Percentiles rank a stretch among this genome's conserved stretches.
These are phyloP conservation scores for Talaromyces sp. DNA, from an alignment of 2,329 filamentous ascomycete species.

Conservation along the genomic window DNA sequence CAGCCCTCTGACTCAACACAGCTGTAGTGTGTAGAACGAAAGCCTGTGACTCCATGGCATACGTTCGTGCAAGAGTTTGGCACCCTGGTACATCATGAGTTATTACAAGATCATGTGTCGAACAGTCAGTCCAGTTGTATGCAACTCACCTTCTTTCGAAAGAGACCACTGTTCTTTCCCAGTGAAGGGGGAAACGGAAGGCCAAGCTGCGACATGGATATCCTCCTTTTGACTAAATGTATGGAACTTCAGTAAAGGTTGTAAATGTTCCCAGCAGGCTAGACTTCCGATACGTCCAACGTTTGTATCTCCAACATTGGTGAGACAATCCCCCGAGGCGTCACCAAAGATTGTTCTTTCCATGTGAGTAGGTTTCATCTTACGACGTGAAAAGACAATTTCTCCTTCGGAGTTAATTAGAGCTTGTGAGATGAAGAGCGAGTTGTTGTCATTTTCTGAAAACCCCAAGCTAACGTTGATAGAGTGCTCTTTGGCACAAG, in stretches of 20 bases:
- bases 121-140: no score
- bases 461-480: constrained; percentile 12
- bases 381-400: constrained; percentile 28
- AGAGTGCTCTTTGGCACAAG: constrained; percentile 1
- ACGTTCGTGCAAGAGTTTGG: neutral
- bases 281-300: constrained; percentile 49
- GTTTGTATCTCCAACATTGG: constrained; percentile 42
- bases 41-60: constrained; percentile 2
- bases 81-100: no score
- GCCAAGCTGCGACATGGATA: constrained; percentile 56
- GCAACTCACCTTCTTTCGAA: no score
- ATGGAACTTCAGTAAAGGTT: constrained; percentile 55
- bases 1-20: neutral
- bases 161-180: no score
- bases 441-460: constrained; percentile 8
- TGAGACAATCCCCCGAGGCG: constrained; percentile 41
- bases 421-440: constrained; percentile 14
- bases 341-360: constrained; percentile 58
- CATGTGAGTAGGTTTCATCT: constrained; percentile 59
- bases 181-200: no score
- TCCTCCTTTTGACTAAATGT: constrained; percentile 47
- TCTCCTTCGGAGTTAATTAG: constrained; percentile 9
- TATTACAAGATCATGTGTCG: no score
- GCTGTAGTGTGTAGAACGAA: neutral
- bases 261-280: constrained; percentile 56